A percentile compares a stretch with the other conserved stretches of the same genome.
phyloP scores from a whole-genome alignment of 768 basidiomycete species.

The Hypholoma sublateritium region DNA sequence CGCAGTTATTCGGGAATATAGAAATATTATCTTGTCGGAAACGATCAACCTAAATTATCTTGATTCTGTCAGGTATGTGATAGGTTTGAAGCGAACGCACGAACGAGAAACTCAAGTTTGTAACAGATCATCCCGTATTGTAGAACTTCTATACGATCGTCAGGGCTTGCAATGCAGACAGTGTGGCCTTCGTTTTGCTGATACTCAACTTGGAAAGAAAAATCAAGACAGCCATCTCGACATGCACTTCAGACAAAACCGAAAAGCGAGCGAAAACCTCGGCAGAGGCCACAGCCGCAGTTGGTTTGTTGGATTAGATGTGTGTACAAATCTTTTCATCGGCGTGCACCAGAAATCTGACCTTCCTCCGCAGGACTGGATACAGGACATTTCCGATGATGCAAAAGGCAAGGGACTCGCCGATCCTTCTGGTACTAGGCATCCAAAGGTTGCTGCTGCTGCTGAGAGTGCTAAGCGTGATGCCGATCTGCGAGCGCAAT shows the following conservation, averaged over 20 bases:
- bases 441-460: slow-evolving; percentile 57
- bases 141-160: slow-evolving; percentile 70
- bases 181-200: slow-evolving; percentile 86
- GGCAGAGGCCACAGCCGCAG: slow-evolving; percentile 87
- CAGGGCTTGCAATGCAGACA: slow-evolving; percentile 88
- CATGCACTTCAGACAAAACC: slow-evolving; percentile 94
- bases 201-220: slow-evolving; percentile 69
- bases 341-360: slow-evolving; percentile 9
- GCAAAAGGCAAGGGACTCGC: slow-evolving; percentile 70
- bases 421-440: slow-evolving; percentile 48
- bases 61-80: slow-evolving; percentile 71
- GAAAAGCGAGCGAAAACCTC: slow-evolving; percentile 72
- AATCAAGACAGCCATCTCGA: slow-evolving; percentile 88
- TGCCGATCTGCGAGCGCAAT: slow-evolving; percentile 71
- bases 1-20: slow-evolving; percentile 57
- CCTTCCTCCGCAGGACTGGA: slow-evolving; percentile 72
- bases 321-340: slow-evolving; percentile 35
- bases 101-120: neutral
- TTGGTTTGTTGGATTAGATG: slow-evolving; percentile 86
- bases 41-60: slow-evolving; percentile 60
- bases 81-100: neutral
- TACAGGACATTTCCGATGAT: slow-evolving; percentile 61
- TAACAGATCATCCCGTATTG: slow-evolving; percentile 43
- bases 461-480: slow-evolving; percentile 72
- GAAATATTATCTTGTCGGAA: slow-evolving; percentile 57